Base-by-base conservation (phyloP, 345 rosid genomes). In the Populus pruinosa region DNA sequence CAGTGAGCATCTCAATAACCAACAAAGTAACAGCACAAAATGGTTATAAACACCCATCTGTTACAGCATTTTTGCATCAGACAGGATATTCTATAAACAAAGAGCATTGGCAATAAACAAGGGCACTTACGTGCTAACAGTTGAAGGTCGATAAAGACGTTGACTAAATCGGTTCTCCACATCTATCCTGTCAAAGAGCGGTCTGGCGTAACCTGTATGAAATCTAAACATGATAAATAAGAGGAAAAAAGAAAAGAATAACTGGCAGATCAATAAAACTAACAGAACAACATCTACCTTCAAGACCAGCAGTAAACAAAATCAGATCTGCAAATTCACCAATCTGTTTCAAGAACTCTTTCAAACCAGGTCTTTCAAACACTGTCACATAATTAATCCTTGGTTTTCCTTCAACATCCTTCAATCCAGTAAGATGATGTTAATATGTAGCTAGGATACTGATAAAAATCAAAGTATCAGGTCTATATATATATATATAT, bases 291-390 rank as follows among this genome's bases (percentile, higher is more conserved):
- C 21, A 17, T 23, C 41, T 25, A 96, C 99, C 98, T 96, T 96
- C 97, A 63, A 91, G 92, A 68, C 97, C 99, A 79, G 97, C 99
- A 6, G 99, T 96, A 77, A 96, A 96, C 38, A 96, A 85, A 74
- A 92, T 85, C 78, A 93, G 97, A 76, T 96, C 94, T 0, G 97
- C 91, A 82, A 92, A 96, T 76, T 89, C 85, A 78, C 91, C 89
- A 27, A 93, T 86, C 79, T 88, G 77, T 76, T 88, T 87, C 13
- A 96, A 85, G 81, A 96, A 96, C 65, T 92, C 94, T n/a, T 81
- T 87, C 83, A 96, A 79, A 36, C 99, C 98, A 6, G 97, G 99
- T 79, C 98, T 93, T 84, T 96, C 97, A 83, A 92, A 92, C 79
- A 94, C 99, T 0, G 97, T 92, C 23, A 94, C 94, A 59, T 93